phyloP scores from a whole-genome alignment of 2,329 filamentous ascomycete genomes.

The Sporothrix brasiliensis region DNA sequence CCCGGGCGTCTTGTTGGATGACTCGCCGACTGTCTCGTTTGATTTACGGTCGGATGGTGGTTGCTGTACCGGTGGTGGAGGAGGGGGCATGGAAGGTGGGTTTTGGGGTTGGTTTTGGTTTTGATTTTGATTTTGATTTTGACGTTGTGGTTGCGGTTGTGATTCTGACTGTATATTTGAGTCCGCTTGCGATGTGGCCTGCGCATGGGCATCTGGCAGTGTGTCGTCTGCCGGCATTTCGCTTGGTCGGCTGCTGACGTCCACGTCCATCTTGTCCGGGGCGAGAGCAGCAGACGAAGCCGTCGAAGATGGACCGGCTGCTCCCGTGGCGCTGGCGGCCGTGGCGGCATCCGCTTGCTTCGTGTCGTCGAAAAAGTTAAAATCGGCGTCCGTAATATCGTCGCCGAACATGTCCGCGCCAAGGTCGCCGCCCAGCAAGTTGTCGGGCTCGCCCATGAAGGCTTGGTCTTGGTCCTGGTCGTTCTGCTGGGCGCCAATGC shows the following conservation, averaged over 20 bases:
- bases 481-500: constrained; percentile 51
- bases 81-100: constrained; percentile 1
- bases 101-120: background rate
- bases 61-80: constrained; percentile 3
- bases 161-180: background rate
- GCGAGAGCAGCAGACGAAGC: no score
- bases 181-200: background rate
- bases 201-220: constrained; percentile 7
- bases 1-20: constrained; percentile 21
- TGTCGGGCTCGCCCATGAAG: constrained; percentile 53
- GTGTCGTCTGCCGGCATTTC: background rate
- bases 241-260: background rate
- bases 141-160: background rate
- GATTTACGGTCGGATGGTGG: background rate
- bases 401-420: constrained; percentile 72
- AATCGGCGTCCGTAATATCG: constrained; percentile 81
- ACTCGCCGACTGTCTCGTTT: background rate
- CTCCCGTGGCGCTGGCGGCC: background rate
- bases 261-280: constrained; percentile 31
- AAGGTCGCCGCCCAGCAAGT: constrained; percentile 71
- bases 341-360: constrained; percentile 48
- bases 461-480: constrained; percentile 45
- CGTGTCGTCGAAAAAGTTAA: constrained; percentile 82
- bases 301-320: background rate
- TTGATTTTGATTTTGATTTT: no score